Conservation (phyloP, 345 rosid genomes). For the Pugionium cornutum region DNA sequence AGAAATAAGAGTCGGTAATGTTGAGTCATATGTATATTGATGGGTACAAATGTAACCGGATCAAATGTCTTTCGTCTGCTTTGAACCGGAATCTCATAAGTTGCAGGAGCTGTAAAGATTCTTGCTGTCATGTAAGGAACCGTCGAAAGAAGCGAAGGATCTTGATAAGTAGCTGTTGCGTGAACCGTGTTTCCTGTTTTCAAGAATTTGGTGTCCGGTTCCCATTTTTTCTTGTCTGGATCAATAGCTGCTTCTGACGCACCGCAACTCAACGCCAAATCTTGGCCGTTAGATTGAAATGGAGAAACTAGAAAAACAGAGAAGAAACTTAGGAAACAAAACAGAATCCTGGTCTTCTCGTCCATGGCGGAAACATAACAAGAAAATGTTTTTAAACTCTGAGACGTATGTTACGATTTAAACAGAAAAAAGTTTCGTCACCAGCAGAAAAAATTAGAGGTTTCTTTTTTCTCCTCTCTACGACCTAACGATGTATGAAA, state of each 20-base stretch:
- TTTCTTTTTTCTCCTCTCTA: conserved; percentile 39
- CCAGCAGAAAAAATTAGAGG: conserved; percentile 52
- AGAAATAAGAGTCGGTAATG: conserved; percentile 58
- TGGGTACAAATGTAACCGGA: conserved; percentile 72
- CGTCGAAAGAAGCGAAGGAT: conserved; percentile 61
- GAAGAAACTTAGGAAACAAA: conserved; percentile 39
- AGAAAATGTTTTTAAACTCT: too few relatives aligned
- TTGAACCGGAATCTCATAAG: conserved; percentile 54
- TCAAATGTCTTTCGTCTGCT: conserved; percentile 45
- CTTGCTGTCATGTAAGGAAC: conserved; percentile 81
- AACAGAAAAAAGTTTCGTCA: conserved; percentile 19
- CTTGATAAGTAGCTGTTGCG: conserved; percentile 57
- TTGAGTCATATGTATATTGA: conserved; percentile 51
- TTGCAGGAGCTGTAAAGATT: conserved; percentile 54
- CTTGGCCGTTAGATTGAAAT: conserved; percentile 32
- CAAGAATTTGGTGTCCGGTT: conserved; percentile 55
- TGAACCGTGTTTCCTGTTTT: conserved; percentile 38
- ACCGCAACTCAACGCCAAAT: conserved; percentile 56
- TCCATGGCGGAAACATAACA: conserved; percentile 43
- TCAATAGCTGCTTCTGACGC: conserved; percentile 51
- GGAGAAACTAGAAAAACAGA: conserved; percentile 32
- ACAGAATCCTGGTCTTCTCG: conserved; percentile 28
- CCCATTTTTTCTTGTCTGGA: conserved; percentile 64
- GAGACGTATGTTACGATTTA: too few relatives aligned
- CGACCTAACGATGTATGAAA: conserved; percentile 35